A percentile compares a stretch with the other conserved stretches of the same genome.
Evolutionary conservation across 106 monocot species (phyloP).

Genomic region (Agapanthus africanus): DNA sequence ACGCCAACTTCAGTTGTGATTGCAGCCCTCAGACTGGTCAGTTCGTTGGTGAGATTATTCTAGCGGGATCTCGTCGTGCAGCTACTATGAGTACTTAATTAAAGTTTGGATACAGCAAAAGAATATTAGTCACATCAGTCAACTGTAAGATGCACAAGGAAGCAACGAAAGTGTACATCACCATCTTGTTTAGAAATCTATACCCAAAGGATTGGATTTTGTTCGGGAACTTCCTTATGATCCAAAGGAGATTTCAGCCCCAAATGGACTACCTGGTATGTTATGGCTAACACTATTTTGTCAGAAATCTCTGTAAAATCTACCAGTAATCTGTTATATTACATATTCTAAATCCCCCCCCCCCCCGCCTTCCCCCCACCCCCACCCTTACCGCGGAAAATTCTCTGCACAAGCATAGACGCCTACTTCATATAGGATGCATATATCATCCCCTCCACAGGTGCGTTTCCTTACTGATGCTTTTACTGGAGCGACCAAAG

Average conservation of each 20-base stretch:
- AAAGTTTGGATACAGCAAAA: conserved; percentile 94
- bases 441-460: conserved; percentile 28
- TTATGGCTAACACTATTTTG: conserved; percentile 3
- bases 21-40: conserved; percentile 75
- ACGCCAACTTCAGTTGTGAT: conserved; percentile 14
- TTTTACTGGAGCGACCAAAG: conserved; percentile 92
- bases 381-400: too few species aligned
- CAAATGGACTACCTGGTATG: conserved; percentile 99
- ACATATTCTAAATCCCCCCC: neutral
- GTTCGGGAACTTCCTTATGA: conserved; percentile 89
- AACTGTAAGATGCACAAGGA: conserved; percentile 74
- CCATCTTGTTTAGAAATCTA: conserved; percentile 78
- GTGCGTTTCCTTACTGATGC: conserved; percentile 88
- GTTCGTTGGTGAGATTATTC: conserved; percentile 83
- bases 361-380: too few species aligned
- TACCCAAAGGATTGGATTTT: conserved; percentile 80
- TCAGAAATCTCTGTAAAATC: neutral
- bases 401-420: neutral
- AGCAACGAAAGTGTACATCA: conserved; percentile 85
- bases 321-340: neutral
- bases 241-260: conserved; percentile 53
- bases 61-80: conserved; percentile 89
- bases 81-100: conserved; percentile 91
- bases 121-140: conserved; percentile 20
- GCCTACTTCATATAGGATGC: neutral